These are phyloP conservation scores for Hypoxylon sp. DNA, from an alignment of 2,329 filamentous ascomycete genomes.

Conservation along the genomic window DNA sequence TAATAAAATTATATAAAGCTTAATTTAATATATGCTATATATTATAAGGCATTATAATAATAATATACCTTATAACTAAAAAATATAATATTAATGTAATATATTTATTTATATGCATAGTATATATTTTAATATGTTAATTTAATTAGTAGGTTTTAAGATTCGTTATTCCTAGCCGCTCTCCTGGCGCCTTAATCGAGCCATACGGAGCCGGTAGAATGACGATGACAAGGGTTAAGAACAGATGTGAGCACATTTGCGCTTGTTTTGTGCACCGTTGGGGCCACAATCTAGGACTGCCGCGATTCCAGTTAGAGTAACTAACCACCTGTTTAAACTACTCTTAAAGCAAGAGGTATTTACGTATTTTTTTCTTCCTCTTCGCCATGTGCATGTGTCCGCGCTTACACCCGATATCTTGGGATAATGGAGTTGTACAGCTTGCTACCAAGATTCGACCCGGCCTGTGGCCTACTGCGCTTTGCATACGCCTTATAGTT, in stretches of 20 bases:
- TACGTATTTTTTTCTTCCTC: background rate
- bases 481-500: background rate
- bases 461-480: background rate
- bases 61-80: no score
- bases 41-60: no score
- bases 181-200: slow-evolving; percentile 7
- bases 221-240: slow-evolving; percentile 15
- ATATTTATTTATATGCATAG: no score
- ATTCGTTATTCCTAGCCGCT: no score
- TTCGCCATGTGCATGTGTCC: background rate
- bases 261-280: slow-evolving; percentile 23
- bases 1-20: no score
- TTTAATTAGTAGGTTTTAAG: no score
- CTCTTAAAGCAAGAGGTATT: no score
- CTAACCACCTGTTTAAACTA: slow-evolving; percentile 5
- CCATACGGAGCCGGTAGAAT: slow-evolving; percentile 10
- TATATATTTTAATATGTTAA: no score
- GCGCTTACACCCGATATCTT: background rate
- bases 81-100: no score
- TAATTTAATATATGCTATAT: no score
- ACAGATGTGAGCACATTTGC: slow-evolving; percentile 42
- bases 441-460: background rate
- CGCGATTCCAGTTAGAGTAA: slow-evolving; percentile 27
- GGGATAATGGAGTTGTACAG: background rate
- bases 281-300: slow-evolving; percentile 15